Evolutionary conservation across 2,329 filamentous ascomycete species (phyloP), one percentile per base, ranked within the genome.

Genomic region (Lecanosticta acicola): DNA sequence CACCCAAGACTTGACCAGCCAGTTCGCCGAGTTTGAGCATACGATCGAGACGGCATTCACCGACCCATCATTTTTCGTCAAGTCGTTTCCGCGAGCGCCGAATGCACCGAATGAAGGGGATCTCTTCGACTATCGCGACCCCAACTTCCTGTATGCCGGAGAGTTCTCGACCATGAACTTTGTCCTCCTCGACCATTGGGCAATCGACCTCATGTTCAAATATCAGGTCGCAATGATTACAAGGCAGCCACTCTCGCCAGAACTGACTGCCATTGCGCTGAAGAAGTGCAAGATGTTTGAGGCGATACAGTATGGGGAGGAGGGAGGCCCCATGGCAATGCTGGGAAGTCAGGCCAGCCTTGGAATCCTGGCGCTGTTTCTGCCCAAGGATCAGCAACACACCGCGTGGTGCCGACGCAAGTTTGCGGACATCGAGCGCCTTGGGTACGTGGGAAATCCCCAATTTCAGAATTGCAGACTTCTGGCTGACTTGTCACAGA

Each of bases 401-500:
- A 78, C 80, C 8, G 81, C 81, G 73, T 97, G 90, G 90, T 76
- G 83, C 53, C 80, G 88, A 50, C 77, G 78, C 56, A 91, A 86
- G 65, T 82, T 94, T 64, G 88, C 87, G 14, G 70, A 79, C 43
- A 74, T 94, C 37, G 91, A 97, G 67, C 76, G 77, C 49, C 72
- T 82, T 62, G 90, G 90, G 88, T 94, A 72, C 71, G 83, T 19
- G 18, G 7, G 24, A 16, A 4, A 19, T 37, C 20, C 7, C 21
- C n/a, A 18, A 38, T 16, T 29, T 35, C 16, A 32, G 4, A 38
- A 36, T 9, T 19, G 20, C 37, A 35, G 26, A 41, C 26, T 24
- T 13, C 18, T 20, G 11, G 37, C 51, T 54, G 38, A 54, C 45
- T 35, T 7, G 2, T 42, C 19, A 41, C 51, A 96, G 91, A 32